These are phyloP conservation scores for Bryoglossum gracile DNA, from an alignment of 495 filamentous ascomycete genomes.

Conservation along the genomic window DNA sequence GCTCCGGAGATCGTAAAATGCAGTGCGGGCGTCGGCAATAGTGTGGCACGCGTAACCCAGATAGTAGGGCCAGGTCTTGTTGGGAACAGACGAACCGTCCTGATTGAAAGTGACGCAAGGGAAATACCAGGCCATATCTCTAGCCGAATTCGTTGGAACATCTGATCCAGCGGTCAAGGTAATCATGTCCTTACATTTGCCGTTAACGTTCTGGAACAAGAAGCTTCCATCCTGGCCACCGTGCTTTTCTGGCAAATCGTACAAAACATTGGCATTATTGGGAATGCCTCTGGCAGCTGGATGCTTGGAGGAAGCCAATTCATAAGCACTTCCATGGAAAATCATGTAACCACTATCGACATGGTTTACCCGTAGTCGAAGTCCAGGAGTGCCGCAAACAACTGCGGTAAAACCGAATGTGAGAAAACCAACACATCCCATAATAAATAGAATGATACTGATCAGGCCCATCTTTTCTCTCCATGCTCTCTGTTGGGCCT, in stretches of 20 bases:
- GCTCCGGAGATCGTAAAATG: slow-evolving; percentile 61
- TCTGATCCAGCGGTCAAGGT: slow-evolving; percentile 60
- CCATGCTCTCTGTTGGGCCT: slow-evolving; percentile 89
- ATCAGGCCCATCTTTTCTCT: slow-evolving; percentile 97
- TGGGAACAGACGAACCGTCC: slow-evolving; percentile 76
- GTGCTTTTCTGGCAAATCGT: slow-evolving; percentile 69
- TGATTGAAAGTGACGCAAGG: slow-evolving; percentile 88
- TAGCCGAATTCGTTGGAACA: slow-evolving; percentile 65
- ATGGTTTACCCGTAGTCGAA: slow-evolving; percentile 72
- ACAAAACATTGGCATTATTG: slow-evolving; percentile 68
- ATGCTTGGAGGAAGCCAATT: slow-evolving; percentile 66
- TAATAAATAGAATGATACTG: slow-evolving; percentile 85
- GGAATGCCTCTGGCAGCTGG: slow-evolving; percentile 74
- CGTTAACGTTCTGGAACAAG: slow-evolving; percentile 98
- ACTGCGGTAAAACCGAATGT: slow-evolving; percentile 93
- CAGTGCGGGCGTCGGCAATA: slow-evolving; percentile 50
- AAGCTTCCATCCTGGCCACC: slow-evolving; percentile 91
- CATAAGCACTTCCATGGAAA: slow-evolving; percentile 85
- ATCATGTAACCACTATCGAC: slow-evolving; percentile 84
- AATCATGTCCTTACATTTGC: slow-evolving; percentile 90
- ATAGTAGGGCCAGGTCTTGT: slow-evolving; percentile 67
- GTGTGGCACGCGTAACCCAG: slow-evolving; percentile 90
- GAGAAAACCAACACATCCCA: slow-evolving; percentile 84
- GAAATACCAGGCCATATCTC: slow-evolving; percentile 93
- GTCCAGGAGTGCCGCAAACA: slow-evolving; percentile 65